Evolutionary conservation across 345 rosid species (phyloP).

Genomic region (Populus ilicifolia): DNA sequence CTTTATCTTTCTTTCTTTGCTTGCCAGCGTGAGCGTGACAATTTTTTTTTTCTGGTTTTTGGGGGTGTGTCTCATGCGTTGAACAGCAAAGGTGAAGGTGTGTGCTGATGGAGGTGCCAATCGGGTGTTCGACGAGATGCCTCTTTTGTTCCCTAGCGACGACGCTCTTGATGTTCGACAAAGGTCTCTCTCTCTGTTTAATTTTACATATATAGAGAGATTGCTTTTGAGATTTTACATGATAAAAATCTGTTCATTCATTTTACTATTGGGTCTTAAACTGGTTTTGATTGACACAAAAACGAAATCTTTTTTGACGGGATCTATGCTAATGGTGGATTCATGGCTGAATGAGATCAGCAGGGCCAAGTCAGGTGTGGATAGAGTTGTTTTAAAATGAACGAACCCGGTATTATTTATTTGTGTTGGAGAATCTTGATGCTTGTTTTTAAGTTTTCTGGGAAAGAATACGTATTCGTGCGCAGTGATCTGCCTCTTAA

Average conservation of each 20-base stretch:
- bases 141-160: conserved; percentile 56
- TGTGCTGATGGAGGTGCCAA: conserved; percentile 99
- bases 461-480: too few species aligned
- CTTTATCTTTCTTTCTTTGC: neutral
- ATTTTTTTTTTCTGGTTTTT: neutral
- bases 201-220: neutral
- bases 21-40: neutral
- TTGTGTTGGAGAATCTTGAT: too few species aligned
- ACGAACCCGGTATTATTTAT: too few species aligned
- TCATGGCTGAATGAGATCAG: neutral
- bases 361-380: too few species aligned
- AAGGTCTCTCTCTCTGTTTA: conserved; percentile 36
- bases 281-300: neutral
- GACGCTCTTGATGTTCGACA: conserved; percentile 49
- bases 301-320: neutral
- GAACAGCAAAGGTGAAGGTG: conserved; percentile 73
- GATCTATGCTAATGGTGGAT: neutral
- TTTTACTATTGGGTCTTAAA: neutral
- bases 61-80: conserved; percentile 22
- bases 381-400: too few species aligned
- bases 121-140: conserved; percentile 85
- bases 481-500: too few species aligned
- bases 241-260: neutral
- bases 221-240: neutral
- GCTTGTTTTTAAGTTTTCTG: too few species aligned